Conservation (phyloP, 2,329 filamentous ascomycete genomes). For the Colletotrichum tabaci region DNA sequence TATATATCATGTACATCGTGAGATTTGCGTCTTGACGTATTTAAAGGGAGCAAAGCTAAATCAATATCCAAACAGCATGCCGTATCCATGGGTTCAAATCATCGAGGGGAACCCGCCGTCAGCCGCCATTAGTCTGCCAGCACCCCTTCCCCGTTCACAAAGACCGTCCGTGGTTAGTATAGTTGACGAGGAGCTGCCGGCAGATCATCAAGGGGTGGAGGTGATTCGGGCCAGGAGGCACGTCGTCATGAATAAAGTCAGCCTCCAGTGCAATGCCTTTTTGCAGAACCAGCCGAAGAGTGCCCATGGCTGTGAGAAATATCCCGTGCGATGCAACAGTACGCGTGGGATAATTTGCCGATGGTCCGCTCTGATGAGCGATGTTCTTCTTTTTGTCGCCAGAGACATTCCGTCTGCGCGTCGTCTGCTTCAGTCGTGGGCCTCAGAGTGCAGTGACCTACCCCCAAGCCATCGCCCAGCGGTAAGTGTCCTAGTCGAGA, state of each 20-base stretch:
- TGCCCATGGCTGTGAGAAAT: not conserved
- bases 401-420: constrained; percentile 5
- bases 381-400: constrained; percentile 1
- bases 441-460: not conserved
- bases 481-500: not conserved
- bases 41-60: not conserved
- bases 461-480: not conserved
- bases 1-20: not conserved
- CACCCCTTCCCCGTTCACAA: not conserved
- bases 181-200: not conserved
- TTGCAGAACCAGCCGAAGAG: not conserved
- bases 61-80: not conserved
- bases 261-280: not conserved
- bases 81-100: constrained; percentile 19
- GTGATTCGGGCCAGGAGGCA: constrained; percentile 4
- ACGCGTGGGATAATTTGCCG: constrained; percentile 1
- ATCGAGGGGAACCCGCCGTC: constrained; percentile 14
- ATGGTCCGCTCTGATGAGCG: constrained; percentile 13
- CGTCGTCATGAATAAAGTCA: constrained; percentile 5
- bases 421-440: not conserved
- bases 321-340: not conserved
- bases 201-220: constrained; percentile 3
- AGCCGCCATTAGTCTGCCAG: constrained; percentile 12
- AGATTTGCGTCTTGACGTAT: not conserved
- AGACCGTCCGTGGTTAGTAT: constrained; percentile 9